Percentiles rank a stretch among this genome's conserved stretches.
phyloP scores from a whole-genome alignment of 192 early-diverging fungal species.

The Backusella tarrabulga region DNA sequence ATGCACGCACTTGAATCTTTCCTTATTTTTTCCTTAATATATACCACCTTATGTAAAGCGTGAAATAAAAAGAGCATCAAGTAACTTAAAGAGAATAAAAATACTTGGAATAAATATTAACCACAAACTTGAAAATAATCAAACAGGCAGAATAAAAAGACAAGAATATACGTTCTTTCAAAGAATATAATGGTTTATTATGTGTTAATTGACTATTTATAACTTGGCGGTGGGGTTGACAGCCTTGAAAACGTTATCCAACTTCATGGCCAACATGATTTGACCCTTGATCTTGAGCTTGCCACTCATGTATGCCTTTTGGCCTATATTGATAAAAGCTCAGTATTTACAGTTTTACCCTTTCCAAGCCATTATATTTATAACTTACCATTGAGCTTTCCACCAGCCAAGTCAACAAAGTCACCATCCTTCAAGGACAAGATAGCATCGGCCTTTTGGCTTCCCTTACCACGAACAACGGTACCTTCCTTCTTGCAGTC shows the following conservation, averaged over 20 bases:
- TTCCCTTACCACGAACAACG: slow-evolving; percentile 54
- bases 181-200: not conserved
- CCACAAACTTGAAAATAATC: not conserved
- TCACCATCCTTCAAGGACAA: slow-evolving; percentile 73
- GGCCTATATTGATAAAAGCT: slow-evolving; percentile 39
- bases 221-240: slow-evolving; percentile 57
- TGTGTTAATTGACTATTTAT: slow-evolving; percentile 29
- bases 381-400: slow-evolving; percentile 78
- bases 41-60: not conserved
- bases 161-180: slow-evolving; percentile 2
- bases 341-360: not conserved
- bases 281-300: slow-evolving; percentile 87
- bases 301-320: slow-evolving; percentile 91
- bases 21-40: too few relatives aligned
- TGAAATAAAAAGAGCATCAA: too few relatives aligned
- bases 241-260: slow-evolving; percentile 64
- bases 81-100: not conserved
- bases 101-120: not conserved
- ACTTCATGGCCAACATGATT: slow-evolving; percentile 72
- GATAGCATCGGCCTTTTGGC: slow-evolving; percentile 70
- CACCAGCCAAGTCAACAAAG: slow-evolving; percentile 80
- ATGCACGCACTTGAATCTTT: not conserved
- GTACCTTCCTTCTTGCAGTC: slow-evolving; percentile 81
- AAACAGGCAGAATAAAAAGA: not conserved
- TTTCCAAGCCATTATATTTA: not conserved